Evolutionary conservation across 179 eudicot genomes (phyloP).

Genomic region (Beta lomatogona): DNA sequence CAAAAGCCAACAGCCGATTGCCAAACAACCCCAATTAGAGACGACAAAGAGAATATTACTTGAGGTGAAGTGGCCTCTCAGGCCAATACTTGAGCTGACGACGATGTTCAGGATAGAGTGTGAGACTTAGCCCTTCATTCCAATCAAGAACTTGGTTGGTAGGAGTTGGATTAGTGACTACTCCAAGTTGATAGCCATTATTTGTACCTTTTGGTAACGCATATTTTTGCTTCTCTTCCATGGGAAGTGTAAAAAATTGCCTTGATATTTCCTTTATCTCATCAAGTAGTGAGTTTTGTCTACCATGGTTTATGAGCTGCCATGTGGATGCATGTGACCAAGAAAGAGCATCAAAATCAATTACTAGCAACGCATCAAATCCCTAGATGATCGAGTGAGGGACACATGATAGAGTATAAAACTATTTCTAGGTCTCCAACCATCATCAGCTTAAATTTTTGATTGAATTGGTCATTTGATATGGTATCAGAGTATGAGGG

Average conservation of each 20-base stretch:
- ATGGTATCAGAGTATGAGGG: no score
- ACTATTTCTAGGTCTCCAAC: no score
- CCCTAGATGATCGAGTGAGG: no score
- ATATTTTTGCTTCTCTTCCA: conserved; percentile 45
- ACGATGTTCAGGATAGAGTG: conserved; percentile 24
- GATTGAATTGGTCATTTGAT: no score
- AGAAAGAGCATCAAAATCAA: no score
- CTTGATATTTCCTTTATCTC: conserved; percentile 38
- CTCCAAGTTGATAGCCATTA: conserved; percentile 12
- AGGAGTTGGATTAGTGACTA: neutral
- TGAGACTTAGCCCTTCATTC: conserved; percentile 31
- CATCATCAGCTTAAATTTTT: no score
- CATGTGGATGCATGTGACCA: neutral
- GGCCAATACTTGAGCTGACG: conserved; percentile 31
- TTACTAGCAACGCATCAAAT: no score
- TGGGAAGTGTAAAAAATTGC: conserved; percentile 42
- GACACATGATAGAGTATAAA: no score
- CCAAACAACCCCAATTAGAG: no score
- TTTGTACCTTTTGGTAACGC: neutral
- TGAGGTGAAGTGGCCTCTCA: conserved; percentile 14
- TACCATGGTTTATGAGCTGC: conserved; percentile 59
- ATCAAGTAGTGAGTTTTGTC: conserved; percentile 39
- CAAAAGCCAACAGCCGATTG: no score
- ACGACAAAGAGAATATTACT: conserved; percentile 14
- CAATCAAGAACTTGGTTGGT: conserved; percentile 23